Percentiles rank a stretch among this genome's conserved stretches.
Evolutionary conservation across 73 alveolate species (phyloP).

Genomic region (Tetrahymena borealis): DNA sequence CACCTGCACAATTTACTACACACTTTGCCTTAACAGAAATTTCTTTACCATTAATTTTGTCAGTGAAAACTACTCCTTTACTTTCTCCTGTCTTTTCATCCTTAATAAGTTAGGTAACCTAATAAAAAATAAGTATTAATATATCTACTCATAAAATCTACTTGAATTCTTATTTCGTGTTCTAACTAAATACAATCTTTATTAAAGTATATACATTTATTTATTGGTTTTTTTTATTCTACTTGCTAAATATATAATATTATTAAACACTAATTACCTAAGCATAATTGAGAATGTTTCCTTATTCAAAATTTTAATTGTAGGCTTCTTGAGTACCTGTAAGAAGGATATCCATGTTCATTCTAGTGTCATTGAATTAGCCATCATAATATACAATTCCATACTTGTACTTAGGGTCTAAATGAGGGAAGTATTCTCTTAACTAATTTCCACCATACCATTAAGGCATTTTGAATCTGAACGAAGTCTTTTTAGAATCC

Average conservation of each 20-base stretch:
- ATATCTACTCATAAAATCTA: background rate
- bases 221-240: background rate
- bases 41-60: constrained; percentile 46
- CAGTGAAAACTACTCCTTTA: constrained; percentile 58
- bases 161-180: too few species aligned
- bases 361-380: constrained; percentile 68
- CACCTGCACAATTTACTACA: constrained; percentile 81
- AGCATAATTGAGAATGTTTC: constrained; percentile 61
- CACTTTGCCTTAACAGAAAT: constrained; percentile 61
- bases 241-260: background rate
- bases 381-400: constrained; percentile 70
- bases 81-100: constrained; percentile 43
- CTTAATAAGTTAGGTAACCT: constrained; percentile 42
- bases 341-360: constrained; percentile 48
- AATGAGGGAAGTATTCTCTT: constrained; percentile 10
- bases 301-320: constrained; percentile 46
- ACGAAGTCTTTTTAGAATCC: constrained; percentile 10
- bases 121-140: background rate
- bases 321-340: constrained; percentile 53
- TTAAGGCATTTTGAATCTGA: constrained; percentile 16
- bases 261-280: constrained; percentile 14
- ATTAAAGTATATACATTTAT: too few species aligned
- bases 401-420: constrained; percentile 31
- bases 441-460: constrained; percentile 27
- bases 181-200: too few species aligned